Evolutionary conservation across 2,329 filamentous ascomycete genomes (phyloP).

Genomic region (Cladobotryum protrusum): DNA sequence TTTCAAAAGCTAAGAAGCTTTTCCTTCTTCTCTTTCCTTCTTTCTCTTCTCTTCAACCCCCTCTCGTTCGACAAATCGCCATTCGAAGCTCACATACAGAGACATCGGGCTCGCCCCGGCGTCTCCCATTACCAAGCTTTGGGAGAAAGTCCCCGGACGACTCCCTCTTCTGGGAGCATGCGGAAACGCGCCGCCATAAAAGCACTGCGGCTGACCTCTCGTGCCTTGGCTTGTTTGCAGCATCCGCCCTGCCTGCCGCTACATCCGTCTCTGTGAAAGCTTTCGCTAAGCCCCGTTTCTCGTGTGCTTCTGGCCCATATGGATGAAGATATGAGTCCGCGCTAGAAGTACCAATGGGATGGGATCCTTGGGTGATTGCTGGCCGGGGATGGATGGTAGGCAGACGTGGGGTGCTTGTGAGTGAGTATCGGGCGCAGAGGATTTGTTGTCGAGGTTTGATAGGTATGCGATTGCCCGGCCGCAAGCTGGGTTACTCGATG

Average conservation of each 20-base stretch:
- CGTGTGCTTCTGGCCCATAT: slow-evolving; percentile 40
- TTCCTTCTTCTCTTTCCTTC: slow-evolving; percentile 30
- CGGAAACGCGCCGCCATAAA: slow-evolving; percentile 99
- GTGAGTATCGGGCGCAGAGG: slow-evolving; percentile 44
- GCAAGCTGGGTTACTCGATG: slow-evolving; percentile 87
- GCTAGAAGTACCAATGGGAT: slow-evolving; percentile 18
- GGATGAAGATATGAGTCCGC: slow-evolving; percentile 90
- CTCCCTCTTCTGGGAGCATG: slow-evolving; percentile 45
- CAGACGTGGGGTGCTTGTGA: slow-evolving; percentile 39
- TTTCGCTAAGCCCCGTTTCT: not conserved
- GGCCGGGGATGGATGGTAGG: slow-evolving; percentile 33
- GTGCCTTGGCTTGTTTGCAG: slow-evolving; percentile 46
- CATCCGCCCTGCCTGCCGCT: slow-evolving; percentile 38
- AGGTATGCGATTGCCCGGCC: slow-evolving; percentile 93
- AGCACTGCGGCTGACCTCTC: slow-evolving; percentile 86
- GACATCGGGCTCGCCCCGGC: slow-evolving; percentile 29
- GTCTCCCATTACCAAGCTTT: slow-evolving; percentile 59
- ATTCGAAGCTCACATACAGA: slow-evolving; percentile 98
- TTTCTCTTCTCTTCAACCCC: slow-evolving; percentile 46
- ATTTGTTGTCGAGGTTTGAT: slow-evolving; percentile 84
- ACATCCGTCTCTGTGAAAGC: slow-evolving; percentile 27
- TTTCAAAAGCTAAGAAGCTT: slow-evolving; percentile 11
- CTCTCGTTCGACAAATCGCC: slow-evolving; percentile 99
- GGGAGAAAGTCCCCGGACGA: slow-evolving; percentile 99
- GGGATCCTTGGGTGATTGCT: slow-evolving; percentile 9